A percentile compares a stretch with the other conserved stretches of the same genome.
phyloP scores from a whole-genome alignment of 2,329 filamentous ascomycete species.

The Colletotrichum graminicola region DNA sequence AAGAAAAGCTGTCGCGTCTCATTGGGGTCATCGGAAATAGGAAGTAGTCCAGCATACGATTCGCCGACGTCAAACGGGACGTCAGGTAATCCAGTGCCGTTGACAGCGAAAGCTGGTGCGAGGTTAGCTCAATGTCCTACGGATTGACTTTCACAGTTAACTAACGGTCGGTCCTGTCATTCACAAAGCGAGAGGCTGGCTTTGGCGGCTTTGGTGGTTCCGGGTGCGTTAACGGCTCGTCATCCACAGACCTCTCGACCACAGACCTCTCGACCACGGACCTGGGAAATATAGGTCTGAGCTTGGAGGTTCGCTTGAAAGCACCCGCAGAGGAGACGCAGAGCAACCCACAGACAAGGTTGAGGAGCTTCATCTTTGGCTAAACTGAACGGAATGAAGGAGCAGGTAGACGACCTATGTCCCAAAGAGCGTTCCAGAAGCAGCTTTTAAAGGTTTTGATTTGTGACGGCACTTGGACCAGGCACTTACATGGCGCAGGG shows the following conservation, averaged over 20 bases:
- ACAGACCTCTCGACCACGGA: neutral
- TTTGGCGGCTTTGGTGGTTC: conserved; percentile 24
- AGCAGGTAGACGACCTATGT: neutral
- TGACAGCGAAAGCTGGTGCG: conserved; percentile 64
- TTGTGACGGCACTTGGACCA: neutral
- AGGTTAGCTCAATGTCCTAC: neutral
- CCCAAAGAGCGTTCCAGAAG: neutral
- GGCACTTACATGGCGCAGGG: neutral
- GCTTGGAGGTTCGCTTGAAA: conserved; percentile 4
- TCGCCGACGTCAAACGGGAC: conserved; percentile 77
- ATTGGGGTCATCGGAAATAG: conserved; percentile 63
- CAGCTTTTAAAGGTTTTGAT: conserved; percentile 12
- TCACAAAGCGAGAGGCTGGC: conserved; percentile 37
- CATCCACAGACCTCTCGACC: conserved; percentile 4
- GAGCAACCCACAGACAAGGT: conserved; percentile 15
- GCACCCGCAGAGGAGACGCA: conserved; percentile 9
- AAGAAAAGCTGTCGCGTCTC: conserved; percentile 70
- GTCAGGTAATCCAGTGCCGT: conserved; percentile 75
- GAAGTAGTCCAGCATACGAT: conserved; percentile 73
- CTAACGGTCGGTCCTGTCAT: conserved; percentile 43
- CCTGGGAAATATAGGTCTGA: neutral
- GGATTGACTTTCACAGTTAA: neutral
- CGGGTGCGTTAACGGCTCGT: conserved; percentile 3
- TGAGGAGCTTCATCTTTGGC: conserved; percentile 16
- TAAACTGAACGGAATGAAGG: conserved; percentile 2